A percentile compares a stretch with the other conserved stretches of the same genome.
These are phyloP conservation scores for Venturia pyrina DNA, from an alignment of 2,329 filamentous ascomycete genomes.

Conservation along the genomic window DNA sequence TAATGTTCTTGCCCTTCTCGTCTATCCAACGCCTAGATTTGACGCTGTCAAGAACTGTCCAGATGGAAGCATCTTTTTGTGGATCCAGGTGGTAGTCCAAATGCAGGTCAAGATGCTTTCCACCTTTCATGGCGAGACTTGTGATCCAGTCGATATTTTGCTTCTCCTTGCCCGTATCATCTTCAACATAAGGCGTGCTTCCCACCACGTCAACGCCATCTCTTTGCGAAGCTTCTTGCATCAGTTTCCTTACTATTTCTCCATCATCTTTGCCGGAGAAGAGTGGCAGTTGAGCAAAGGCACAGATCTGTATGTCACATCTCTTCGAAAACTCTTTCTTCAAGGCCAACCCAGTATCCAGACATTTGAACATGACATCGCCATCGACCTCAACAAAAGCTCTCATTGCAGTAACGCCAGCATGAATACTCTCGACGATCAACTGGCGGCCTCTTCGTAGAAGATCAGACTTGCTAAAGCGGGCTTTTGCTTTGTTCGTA, in stretches of 20 bases:
- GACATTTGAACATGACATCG: slow-evolving; percentile 47
- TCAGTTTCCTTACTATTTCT: slow-evolving; percentile 40
- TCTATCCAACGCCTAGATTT: slow-evolving; percentile 40
- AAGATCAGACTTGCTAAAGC: slow-evolving; percentile 54
- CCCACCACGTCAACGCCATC: slow-evolving; percentile 50
- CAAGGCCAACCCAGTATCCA: slow-evolving; percentile 47
- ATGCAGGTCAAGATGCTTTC: slow-evolving; percentile 58
- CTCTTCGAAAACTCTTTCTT: slow-evolving; percentile 43
- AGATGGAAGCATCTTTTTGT: slow-evolving; percentile 40
- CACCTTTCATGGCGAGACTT: slow-evolving; percentile 38
- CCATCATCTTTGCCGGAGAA: slow-evolving; percentile 46
- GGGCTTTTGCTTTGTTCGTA: slow-evolving; percentile 50
- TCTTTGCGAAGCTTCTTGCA: slow-evolving; percentile 34
- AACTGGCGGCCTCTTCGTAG: slow-evolving; percentile 54
- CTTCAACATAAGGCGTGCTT: slow-evolving; percentile 62
- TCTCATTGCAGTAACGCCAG: slow-evolving; percentile 59
- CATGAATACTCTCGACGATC: slow-evolving; percentile 52
- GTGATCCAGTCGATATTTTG: slow-evolving; percentile 56
- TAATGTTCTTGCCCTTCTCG: slow-evolving; percentile 23
- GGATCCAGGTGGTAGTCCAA: slow-evolving; percentile 58
- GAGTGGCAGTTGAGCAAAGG: slow-evolving; percentile 61
- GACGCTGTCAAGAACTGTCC: slow-evolving; percentile 44
- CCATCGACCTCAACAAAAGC: slow-evolving; percentile 64
- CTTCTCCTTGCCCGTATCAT: slow-evolving; percentile 35
- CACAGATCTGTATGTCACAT: slow-evolving; percentile 56